Conservation (phyloP, 148 eudicot genomes). For the Dianthus caryophyllus region DNA sequence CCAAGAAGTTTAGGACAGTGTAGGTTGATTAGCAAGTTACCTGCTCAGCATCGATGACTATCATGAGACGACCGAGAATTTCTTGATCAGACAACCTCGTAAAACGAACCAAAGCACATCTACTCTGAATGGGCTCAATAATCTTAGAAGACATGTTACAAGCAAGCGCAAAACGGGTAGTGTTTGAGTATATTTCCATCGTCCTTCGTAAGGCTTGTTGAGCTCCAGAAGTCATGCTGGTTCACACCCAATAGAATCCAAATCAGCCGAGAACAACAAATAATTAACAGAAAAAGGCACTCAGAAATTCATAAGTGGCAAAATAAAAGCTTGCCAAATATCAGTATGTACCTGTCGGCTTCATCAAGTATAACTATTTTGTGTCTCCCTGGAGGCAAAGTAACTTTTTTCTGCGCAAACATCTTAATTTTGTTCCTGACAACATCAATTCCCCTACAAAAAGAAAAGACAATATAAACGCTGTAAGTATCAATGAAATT, state of each 20-base stretch:
- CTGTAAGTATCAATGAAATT: neutral
- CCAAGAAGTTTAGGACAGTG: neutral
- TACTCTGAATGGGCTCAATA: slow-evolving; percentile 97
- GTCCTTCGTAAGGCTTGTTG: slow-evolving; percentile 97
- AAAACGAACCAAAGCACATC: slow-evolving; percentile 97
- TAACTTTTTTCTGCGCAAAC: slow-evolving; percentile 98
- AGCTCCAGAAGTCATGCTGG: slow-evolving; percentile 98
- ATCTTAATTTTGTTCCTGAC: slow-evolving; percentile 98
- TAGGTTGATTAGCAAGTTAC: slow-evolving; percentile 25
- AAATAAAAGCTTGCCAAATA: no score
- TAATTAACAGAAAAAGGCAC: neutral
- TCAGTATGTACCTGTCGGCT: slow-evolving; percentile 70
- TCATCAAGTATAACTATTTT: slow-evolving; percentile 89
- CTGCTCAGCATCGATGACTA: slow-evolving; percentile 82
- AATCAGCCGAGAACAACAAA: neutral
- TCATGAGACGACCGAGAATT: slow-evolving; percentile 92
- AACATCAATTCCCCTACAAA: slow-evolving; percentile 84
- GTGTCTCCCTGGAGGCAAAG: slow-evolving; percentile 88
- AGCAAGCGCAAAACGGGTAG: slow-evolving; percentile 97
- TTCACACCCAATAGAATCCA: slow-evolving; percentile 9
- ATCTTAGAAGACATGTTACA: slow-evolving; percentile 91
- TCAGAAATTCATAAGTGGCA: neutral
- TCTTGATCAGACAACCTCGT: slow-evolving; percentile 93
- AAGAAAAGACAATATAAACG: neutral
- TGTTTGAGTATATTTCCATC: slow-evolving; percentile 93